Conservation (phyloP, 305 asterid species). For the Fraxinus latifolia region DNA sequence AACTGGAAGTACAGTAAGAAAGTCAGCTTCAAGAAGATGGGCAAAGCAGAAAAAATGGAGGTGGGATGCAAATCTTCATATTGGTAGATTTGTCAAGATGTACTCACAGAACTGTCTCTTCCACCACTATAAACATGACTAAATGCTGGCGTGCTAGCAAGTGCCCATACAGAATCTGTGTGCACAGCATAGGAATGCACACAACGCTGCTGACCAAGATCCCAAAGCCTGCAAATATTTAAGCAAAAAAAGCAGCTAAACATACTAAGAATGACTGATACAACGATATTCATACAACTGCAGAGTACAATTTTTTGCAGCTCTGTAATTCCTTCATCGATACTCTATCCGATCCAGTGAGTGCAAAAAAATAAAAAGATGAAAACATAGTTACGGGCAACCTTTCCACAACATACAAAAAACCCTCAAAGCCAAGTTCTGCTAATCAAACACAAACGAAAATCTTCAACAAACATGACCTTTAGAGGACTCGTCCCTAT, state of each 20-base stretch:
- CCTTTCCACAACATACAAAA: conserved; percentile 2
- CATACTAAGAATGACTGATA: neutral
- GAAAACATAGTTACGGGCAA: conserved; percentile 13
- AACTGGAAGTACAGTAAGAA: conserved; percentile 44
- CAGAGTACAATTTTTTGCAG: neutral
- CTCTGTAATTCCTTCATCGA: neutral
- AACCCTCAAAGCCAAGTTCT: conserved; percentile 12
- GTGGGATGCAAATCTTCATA: conserved; percentile 3
- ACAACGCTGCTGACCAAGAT: conserved; percentile 95
- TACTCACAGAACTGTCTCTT: conserved; percentile 91
- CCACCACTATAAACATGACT: conserved; percentile 99
- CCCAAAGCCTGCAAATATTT: conserved; percentile 67
- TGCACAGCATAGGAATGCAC: conserved; percentile 98
- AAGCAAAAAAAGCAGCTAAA: neutral
- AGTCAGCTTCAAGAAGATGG: conserved; percentile 26
- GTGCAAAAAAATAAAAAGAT: neutral
- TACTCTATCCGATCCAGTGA: neutral
- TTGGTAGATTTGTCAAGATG: conserved; percentile 6
- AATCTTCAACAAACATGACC: neutral
- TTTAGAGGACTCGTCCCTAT: neutral
- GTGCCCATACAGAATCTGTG: conserved; percentile 98
- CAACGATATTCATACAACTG: conserved; percentile 5
- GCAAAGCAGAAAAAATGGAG: conserved; percentile 16
- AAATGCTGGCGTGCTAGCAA: conserved; percentile 89
- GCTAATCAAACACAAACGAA: conserved; percentile 1